A percentile compares a stretch with the other conserved stretches of the same genome.
Evolutionary conservation across 2,329 filamentous ascomycete species (phyloP).

Genomic region (Phaeosphaeria sp.): DNA sequence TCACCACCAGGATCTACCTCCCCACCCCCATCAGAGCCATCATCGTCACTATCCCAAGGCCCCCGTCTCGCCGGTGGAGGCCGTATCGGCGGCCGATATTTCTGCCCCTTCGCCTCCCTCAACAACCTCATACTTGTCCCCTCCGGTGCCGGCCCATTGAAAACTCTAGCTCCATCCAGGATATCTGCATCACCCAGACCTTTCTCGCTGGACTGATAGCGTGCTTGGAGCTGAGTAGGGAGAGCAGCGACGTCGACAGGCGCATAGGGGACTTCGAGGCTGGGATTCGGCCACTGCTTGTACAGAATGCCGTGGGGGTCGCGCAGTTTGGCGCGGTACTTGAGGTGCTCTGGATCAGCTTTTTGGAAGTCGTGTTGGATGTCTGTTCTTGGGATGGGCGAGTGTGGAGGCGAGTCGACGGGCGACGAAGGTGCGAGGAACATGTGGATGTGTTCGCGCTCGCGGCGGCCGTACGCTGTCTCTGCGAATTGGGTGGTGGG

Average conservation of each 20-base stretch:
- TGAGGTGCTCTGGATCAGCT: no score
- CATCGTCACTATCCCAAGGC: no score
- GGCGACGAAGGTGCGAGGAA: background rate
- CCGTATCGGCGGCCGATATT: background rate
- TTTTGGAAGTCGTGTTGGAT: no score
- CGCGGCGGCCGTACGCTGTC: background rate
- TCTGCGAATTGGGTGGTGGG: background rate
- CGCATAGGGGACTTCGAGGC: background rate
- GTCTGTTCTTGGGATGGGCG: background rate
- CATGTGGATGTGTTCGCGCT: background rate
- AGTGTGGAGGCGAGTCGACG: background rate
- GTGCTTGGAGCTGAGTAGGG: background rate
- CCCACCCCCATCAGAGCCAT: no score
- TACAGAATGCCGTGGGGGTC: background rate
- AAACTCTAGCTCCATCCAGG: background rate
- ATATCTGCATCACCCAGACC: background rate
- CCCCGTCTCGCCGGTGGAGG: no score
- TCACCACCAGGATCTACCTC: background rate
- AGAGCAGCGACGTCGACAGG: background rate
- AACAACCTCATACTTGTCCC: background rate
- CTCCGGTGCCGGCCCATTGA: background rate
- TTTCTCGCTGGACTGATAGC: background rate
- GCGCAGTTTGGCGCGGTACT: no score
- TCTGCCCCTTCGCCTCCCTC: background rate
- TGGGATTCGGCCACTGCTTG: background rate